A percentile compares a stretch with the other conserved stretches of the same genome.
Conservation (phyloP, 2,329 filamentous ascomycete species). For the Fusarium haematococcum region DNA sequence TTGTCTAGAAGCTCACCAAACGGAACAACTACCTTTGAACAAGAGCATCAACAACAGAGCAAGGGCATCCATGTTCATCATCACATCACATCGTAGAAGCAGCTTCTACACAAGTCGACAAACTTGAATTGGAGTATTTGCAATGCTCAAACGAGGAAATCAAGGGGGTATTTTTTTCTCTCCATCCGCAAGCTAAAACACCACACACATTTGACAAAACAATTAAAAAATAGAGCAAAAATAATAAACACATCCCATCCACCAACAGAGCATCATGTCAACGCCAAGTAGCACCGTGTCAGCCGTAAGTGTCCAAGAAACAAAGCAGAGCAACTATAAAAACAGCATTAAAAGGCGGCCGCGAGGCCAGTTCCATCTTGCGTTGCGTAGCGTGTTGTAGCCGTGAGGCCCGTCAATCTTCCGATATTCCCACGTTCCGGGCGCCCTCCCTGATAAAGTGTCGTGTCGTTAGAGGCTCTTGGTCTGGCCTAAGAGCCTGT, state of each 20-base stretch:
- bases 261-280: constrained; percentile 26
- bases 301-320: constrained; percentile 9
- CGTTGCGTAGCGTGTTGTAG: constrained; percentile 37
- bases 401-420: constrained; percentile 47
- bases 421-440: constrained; percentile 38
- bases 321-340: constrained; percentile 15
- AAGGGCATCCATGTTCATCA: constrained; percentile 19
- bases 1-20: background rate
- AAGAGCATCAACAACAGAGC: constrained; percentile 1
- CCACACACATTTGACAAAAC: constrained; percentile 23
- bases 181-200: constrained; percentile 35
- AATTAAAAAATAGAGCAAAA: constrained; percentile 10
- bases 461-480: constrained; percentile 16
- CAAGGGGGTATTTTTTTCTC: constrained; percentile 39
- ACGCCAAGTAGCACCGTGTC: constrained; percentile 38
- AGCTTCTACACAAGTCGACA: constrained; percentile 19
- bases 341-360: constrained; percentile 42
- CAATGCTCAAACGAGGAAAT: constrained; percentile 28
- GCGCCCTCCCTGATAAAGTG: constrained; percentile 32
- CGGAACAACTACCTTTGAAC: constrained; percentile 9
- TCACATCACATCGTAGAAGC: constrained; percentile 12
- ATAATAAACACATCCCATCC: constrained; percentile 8
- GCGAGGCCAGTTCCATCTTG: constrained; percentile 47
- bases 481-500: constrained; percentile 23
- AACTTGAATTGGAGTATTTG: constrained; percentile 31